A percentile compares a stretch with the other conserved stretches of the same genome.
Evolutionary conservation across 768 basidiomycete species (phyloP).

Genomic region (Panaeolus cyanescens): DNA sequence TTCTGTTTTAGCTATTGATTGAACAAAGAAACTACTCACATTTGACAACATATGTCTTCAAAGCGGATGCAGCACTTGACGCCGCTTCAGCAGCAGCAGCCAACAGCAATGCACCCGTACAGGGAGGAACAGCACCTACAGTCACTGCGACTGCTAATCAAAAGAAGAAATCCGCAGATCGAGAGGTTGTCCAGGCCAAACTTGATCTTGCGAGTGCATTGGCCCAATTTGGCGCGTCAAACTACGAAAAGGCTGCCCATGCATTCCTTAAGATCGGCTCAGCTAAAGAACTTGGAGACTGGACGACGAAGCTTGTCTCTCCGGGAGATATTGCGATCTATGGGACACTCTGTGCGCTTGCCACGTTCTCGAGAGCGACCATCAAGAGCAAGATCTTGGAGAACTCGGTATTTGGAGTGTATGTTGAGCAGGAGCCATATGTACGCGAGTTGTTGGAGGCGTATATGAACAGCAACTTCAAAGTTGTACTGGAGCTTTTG

Average conservation of each 20-base stretch:
- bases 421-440: slow-evolving; percentile 87
- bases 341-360: slow-evolving; percentile 81
- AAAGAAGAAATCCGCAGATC: slow-evolving; percentile 55
- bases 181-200: slow-evolving; percentile 72
- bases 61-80: slow-evolving; percentile 91
- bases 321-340: slow-evolving; percentile 87
- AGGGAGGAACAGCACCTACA: slow-evolving; percentile 19
- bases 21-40: slow-evolving; percentile 88
- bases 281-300: slow-evolving; percentile 69
- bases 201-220: slow-evolving; percentile 83
- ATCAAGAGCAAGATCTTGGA: slow-evolving; percentile 72
- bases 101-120: slow-evolving; percentile 13
- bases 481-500: slow-evolving; percentile 75
- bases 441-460: slow-evolving; percentile 83
- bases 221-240: slow-evolving; percentile 67
- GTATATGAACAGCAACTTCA: slow-evolving; percentile 88
- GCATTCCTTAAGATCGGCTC: slow-evolving; percentile 71
- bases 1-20: slow-evolving; percentile 62
- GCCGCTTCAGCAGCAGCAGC: slow-evolving; percentile 39
- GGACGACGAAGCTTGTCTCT: slow-evolving; percentile 69
- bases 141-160: slow-evolving; percentile 24
- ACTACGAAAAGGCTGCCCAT: slow-evolving; percentile 81
- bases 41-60: slow-evolving; percentile 90
- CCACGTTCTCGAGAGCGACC: slow-evolving; percentile 67
- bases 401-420: slow-evolving; percentile 69